These are phyloP conservation scores for Rhodotorula diobovata DNA, from an alignment of 768 basidiomycete species.

Conservation along the genomic window DNA sequence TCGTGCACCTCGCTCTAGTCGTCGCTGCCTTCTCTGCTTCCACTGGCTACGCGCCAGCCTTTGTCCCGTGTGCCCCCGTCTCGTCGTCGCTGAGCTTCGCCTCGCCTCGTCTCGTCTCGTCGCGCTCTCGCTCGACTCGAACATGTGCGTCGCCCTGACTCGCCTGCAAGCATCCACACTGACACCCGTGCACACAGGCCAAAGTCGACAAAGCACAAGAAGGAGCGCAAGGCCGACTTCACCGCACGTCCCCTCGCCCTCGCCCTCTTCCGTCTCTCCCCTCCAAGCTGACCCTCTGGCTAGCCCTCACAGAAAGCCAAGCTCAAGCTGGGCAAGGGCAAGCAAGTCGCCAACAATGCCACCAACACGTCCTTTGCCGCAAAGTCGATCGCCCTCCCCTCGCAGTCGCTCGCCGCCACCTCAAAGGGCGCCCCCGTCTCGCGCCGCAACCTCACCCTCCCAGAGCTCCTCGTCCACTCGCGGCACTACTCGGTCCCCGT, in stretches of 20 bases:
- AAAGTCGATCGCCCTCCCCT: slow-evolving; percentile 76
- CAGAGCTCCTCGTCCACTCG: slow-evolving; percentile 68
- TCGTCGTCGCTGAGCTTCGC: background rate
- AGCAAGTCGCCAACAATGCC: slow-evolving; percentile 71
- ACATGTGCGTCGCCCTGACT: background rate
- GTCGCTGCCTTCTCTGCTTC: no score
- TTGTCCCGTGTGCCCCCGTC: no score
- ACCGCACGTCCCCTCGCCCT: slow-evolving; percentile 52
- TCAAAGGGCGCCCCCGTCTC: slow-evolving; percentile 64
- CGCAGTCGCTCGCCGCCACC: slow-evolving; percentile 66
- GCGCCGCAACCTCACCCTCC: slow-evolving; percentile 66
- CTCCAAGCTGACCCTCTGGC: slow-evolving; percentile 2
- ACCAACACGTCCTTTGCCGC: slow-evolving; percentile 96
- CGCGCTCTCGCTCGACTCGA: background rate
- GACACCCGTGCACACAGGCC: slow-evolving; percentile 49
- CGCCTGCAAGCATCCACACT: background rate
- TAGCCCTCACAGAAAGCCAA: slow-evolving; percentile 72
- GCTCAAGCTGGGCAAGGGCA: slow-evolving; percentile 93
- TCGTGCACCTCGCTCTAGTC: no score
- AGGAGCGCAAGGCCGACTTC: slow-evolving; percentile 84
- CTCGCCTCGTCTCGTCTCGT: background rate
- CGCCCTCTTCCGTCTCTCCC: background rate
- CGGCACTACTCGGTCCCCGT: slow-evolving; percentile 78
- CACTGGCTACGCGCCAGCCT: no score
- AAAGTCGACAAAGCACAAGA: slow-evolving; percentile 72